Evolutionary conservation across 1,284 basidiomycete genomes (phyloP), one percentile per base, ranked within the genome.

Genomic region (Mycosarcoma maydis): DNA sequence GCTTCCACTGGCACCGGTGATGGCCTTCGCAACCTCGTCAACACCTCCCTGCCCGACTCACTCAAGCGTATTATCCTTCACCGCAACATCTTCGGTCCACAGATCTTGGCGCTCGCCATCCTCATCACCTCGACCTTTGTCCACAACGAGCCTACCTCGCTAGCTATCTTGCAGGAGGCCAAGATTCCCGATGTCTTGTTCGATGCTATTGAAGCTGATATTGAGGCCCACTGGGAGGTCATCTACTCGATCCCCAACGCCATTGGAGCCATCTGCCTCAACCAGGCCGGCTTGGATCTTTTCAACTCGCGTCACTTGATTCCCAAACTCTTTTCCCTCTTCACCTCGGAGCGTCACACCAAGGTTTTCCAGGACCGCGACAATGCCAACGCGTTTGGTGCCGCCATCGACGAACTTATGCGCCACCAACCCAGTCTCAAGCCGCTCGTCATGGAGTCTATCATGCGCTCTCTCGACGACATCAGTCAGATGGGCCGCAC

Each of bases 91-190:
- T 98, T 97, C 83, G 96, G 96, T 3, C 87, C 92, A 1, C 90
- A 89, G 73, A 88, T 96, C 50, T 87, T 95, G 46, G 90, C 92
- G 1, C 60, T 73, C 9, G 67, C 92, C 2, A 92, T 97, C 85
- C 95, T 95, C 83, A 92, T 97, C 80, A 94, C 97, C 90, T 90
- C 95, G 6, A 94, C 94, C 0, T 98, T 99, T 82, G 90, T 98
- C 16, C 95, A 99, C 85, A 99, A 98, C 77, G 96, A 99, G 83
- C 96, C 96, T 10, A 98, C 95, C 0, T 96, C 92, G 13, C 85
- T 99, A 53, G 85, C 88, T 1, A 90, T 94, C 47, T 89, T 99
- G 33, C 96, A 99, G 83, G 96, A 99, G 83, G 87, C 89, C 43
- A 88, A 90, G 23, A 83, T 99, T 3, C 96, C 96, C 1, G 92